phyloP scores from a whole-genome alignment of 768 basidiomycete species.

The Panus rudis region DNA sequence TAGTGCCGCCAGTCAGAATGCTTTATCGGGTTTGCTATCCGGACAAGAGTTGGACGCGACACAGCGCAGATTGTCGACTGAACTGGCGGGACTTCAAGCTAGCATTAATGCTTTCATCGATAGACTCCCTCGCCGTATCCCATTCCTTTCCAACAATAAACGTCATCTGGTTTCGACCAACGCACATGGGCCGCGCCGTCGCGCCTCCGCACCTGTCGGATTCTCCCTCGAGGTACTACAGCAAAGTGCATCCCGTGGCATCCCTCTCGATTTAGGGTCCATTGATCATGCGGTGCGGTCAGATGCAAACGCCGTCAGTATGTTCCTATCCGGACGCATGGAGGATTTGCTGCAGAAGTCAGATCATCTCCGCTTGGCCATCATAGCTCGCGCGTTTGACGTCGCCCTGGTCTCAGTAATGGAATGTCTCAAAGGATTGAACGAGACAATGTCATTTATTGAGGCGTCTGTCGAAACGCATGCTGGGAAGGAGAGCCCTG shows the following conservation, averaged over 20 bases:
- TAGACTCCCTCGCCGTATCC: slow-evolving; percentile 43
- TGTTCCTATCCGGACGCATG: slow-evolving; percentile 51
- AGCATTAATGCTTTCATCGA: slow-evolving; percentile 44
- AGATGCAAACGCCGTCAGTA: slow-evolving; percentile 62
- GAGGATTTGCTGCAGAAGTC: slow-evolving; percentile 42
- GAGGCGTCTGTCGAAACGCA: too few relatives aligned
- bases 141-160: slow-evolving; percentile 43
- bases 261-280: slow-evolving; percentile 49
- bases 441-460: slow-evolving; percentile 31
- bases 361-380: slow-evolving; percentile 43
- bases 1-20: slow-evolving; percentile 35
- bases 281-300: slow-evolving; percentile 63
- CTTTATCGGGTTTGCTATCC: slow-evolving; percentile 29
- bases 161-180: slow-evolving; percentile 9
- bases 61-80: slow-evolving; percentile 28
- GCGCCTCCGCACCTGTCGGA: slow-evolving; percentile 28
- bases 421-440: slow-evolving; percentile 28
- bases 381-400: slow-evolving; percentile 50
- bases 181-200: slow-evolving; percentile 24
- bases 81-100: slow-evolving; percentile 32
- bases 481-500: too few relatives aligned
- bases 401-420: slow-evolving; percentile 29
- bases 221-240: slow-evolving; percentile 29
- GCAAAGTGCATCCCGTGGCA: slow-evolving; percentile 27
- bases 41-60: slow-evolving; percentile 23